Percentiles rank a stretch among this genome's conserved stretches.
These are phyloP conservation scores for Pinus albicaulis DNA, from an alignment of 75 land plant species.

Conservation along the genomic window DNA sequence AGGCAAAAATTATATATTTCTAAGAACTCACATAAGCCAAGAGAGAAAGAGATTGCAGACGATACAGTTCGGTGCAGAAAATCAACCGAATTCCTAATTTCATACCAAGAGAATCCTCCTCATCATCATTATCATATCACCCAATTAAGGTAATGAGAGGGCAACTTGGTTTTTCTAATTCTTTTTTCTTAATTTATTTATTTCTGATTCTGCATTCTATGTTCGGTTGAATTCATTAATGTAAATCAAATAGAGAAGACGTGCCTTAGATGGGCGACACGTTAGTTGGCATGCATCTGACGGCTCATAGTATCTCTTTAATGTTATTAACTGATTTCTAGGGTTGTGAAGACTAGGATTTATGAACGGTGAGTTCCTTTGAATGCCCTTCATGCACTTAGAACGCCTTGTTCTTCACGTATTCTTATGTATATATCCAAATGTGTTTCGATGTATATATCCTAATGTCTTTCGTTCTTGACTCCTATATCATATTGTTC, in stretches of 20 bases:
- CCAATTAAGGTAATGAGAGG: conserved; percentile 4
- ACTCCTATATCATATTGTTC: no score
- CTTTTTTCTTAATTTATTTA: background rate
- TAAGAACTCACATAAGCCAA: background rate
- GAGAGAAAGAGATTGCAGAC: conserved; percentile 1
- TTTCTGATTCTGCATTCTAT: background rate
- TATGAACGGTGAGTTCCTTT: no score
- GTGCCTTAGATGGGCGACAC: background rate
- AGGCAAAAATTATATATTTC: background rate
- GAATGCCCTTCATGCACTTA: no score
- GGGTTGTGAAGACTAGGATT: background rate
- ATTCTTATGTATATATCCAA: no score
- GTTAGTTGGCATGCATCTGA: background rate
- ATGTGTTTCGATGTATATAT: no score
- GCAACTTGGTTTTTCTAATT: background rate
- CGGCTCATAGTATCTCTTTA: conserved; percentile 5
- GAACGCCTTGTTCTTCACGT: no score
- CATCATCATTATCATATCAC: conserved; percentile 1
- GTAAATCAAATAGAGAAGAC: background rate
- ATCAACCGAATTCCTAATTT: conserved; percentile 7
- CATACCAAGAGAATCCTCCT: conserved; percentile 1
- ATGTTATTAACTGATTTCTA: background rate
- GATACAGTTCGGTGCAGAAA: conserved; percentile 10
- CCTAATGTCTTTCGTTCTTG: no score
- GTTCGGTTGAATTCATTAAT: background rate